Evolutionary conservation across 352 stramenopile species (phyloP).

Genomic region (Pythium diclinum): DNA sequence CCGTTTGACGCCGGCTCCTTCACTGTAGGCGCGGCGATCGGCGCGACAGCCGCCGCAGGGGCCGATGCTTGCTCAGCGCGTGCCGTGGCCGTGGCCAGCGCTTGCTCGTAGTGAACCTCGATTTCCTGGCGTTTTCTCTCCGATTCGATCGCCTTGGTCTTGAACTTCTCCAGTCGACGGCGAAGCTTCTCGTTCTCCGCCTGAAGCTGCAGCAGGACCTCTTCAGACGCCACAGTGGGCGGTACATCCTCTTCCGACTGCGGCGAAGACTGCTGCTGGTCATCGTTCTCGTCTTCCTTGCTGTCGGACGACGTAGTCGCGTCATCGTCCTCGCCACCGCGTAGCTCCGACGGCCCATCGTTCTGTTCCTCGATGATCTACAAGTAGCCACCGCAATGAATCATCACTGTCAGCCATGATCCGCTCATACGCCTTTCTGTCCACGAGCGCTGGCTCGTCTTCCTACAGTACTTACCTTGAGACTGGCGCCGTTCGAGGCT

Average conservation of each 20-base stretch:
- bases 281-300: conserved; percentile 32
- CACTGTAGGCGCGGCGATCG: conserved; percentile 16
- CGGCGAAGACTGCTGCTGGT: conserved; percentile 21
- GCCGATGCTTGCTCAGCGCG: conserved; percentile 10
- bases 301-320: conserved; percentile 31
- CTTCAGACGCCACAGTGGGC: conserved; percentile 31
- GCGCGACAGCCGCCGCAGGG: conserved; percentile 1
- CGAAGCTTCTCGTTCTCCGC: conserved; percentile 78
- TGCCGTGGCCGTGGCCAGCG: conserved; percentile 22
- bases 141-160: conserved; percentile 55
- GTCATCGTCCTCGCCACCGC: conserved; percentile 61
- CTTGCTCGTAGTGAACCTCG: conserved; percentile 45
- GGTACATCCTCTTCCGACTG: conserved; percentile 23
- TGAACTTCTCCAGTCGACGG: conserved; percentile 69
- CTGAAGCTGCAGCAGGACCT: conserved; percentile 51
- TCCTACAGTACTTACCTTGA: conserved; percentile 35
- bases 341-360: conserved; percentile 48
- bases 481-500: conserved; percentile 40
- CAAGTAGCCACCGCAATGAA: conserved; percentile 7
- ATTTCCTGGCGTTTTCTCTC: conserved; percentile 53
- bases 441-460: background rate
- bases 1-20: conserved; percentile 19
- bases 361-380: conserved; percentile 75
- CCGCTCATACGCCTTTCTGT: conserved; percentile 2
- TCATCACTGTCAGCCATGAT: background rate